These are phyloP conservation scores for Quercus phellos DNA, from an alignment of 331 rosid genomes.

Conservation along the genomic window DNA sequence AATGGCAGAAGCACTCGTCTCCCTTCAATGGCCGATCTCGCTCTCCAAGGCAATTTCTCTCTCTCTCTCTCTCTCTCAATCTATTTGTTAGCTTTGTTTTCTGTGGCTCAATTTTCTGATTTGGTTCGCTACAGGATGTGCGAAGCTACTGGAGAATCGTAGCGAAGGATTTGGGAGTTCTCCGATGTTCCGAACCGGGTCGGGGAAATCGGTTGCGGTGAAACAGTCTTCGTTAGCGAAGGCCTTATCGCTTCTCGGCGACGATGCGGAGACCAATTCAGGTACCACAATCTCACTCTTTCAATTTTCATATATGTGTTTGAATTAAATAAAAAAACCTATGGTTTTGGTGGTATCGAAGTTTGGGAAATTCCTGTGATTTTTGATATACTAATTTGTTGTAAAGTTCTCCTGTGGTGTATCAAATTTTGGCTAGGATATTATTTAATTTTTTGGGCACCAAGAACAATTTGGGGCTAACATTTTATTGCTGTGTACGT, in stretches of 20 bases:
- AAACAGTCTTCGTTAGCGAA: conserved; percentile 39
- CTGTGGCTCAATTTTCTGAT: neutral
- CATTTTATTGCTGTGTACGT: neutral
- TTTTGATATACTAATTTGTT: neutral
- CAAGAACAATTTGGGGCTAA: neutral
- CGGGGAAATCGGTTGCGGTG: conserved; percentile 34
- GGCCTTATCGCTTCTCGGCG: conserved; percentile 37
- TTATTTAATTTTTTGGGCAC: neutral
- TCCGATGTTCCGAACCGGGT: conserved; percentile 41
- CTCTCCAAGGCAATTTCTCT: conserved; percentile 37
- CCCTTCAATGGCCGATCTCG: conserved; percentile 59
- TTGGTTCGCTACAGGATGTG: conserved; percentile 33
- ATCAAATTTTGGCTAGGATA: too few relatives aligned
- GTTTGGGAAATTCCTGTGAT: neutral
- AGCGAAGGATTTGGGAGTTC: conserved; percentile 6
- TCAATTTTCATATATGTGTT: neutral
- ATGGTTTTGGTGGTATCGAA: neutral
- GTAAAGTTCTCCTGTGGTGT: neutral
- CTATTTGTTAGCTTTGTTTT: neutral
- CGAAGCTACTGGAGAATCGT: conserved; percentile 29
- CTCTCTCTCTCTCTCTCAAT: neutral
- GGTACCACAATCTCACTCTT: conserved; percentile 6
- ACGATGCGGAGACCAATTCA: conserved; percentile 9
- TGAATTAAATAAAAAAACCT: neutral
- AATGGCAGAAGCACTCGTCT: conserved; percentile 31